phyloP scores from a whole-genome alignment of 495 filamentous ascomycete genomes.

The Penicillium pancosmium region DNA sequence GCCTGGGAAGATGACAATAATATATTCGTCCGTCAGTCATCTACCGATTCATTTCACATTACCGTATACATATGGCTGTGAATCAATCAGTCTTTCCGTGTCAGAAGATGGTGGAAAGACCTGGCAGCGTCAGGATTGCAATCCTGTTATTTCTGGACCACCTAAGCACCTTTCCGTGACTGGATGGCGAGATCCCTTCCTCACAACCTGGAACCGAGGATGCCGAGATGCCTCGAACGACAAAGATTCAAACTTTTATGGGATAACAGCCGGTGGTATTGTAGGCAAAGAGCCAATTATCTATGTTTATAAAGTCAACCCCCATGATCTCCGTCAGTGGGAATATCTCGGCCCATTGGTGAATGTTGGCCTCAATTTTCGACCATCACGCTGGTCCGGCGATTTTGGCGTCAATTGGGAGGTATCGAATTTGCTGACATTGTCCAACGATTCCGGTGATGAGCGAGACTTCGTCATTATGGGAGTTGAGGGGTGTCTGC shows the following conservation, averaged over 20 bases:
- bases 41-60: conserved; percentile 54
- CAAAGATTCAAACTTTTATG: conserved; percentile 40
- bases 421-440: conserved; percentile 53
- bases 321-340: conserved; percentile 52
- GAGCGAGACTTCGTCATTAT: conserved; percentile 52
- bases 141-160: conserved; percentile 51
- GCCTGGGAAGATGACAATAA: conserved; percentile 42
- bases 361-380: conserved; percentile 45
- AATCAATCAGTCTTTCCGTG: conserved; percentile 52
- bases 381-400: conserved; percentile 49
- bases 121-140: conserved; percentile 51
- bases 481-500: conserved; percentile 50
- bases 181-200: conserved; percentile 58
- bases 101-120: conserved; percentile 53
- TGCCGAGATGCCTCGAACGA: conserved; percentile 38
- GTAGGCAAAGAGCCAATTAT: conserved; percentile 47
- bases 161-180: conserved; percentile 52
- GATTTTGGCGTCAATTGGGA: conserved; percentile 62
- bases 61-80: conserved; percentile 50
- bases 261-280: conserved; percentile 57
- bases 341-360: conserved; percentile 52
- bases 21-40: conserved; percentile 56
- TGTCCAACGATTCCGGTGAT: conserved; percentile 37
- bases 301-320: conserved; percentile 55
- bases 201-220: conserved; percentile 44